Evolutionary conservation across 768 basidiomycete genomes (phyloP), one percentile per base, ranked within the genome.

Genomic region (Mycena metata): DNA sequence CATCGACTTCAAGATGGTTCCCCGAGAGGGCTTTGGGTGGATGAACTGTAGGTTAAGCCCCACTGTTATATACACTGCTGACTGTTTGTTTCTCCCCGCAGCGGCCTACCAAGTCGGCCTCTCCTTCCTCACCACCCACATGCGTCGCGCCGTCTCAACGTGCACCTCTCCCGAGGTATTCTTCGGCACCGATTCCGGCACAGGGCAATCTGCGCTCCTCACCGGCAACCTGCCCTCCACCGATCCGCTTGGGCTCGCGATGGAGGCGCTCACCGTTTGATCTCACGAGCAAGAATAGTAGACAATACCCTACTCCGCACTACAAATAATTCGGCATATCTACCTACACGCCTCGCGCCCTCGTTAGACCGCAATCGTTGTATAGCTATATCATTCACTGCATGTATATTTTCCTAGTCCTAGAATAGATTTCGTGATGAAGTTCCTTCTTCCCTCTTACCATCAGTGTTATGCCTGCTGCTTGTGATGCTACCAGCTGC

Each of bases 1-100:
- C 55, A 86, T 97, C 73, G 97, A 99, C 83, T 99, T 99, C 84
- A 95, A 96, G 83, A 91, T 96, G 88, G 93, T 98, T 49, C 96
- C 96, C 56, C 88, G 96, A 16, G 97, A 99, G 81, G 97, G 97
- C 61, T 99, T 99, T 76, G 97, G 97, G 11, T 98, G 96, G 97
- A 98, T 96, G 93, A 97, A 97, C 69, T 86, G 95, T 95, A 74
- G 67, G 90, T 82, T n/a, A 33, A 13, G 35, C 39, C 43, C 39
- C 61, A 21, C 52, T 17, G 33, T 43, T 24, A n/a, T 30, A 7
- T 24, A 30, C 23, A 21, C n/a, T n/a, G 42, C 36, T 16, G n/a
- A 42, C 60, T 33, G 66, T 45, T 62, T 45, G 61, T 49, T 54
- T 26, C 42, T 41, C 58, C 42, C 30, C 60, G 56, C 73, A 96